Conservation (phyloP, 306 rosid species). For the Vigna radiata region DNA sequence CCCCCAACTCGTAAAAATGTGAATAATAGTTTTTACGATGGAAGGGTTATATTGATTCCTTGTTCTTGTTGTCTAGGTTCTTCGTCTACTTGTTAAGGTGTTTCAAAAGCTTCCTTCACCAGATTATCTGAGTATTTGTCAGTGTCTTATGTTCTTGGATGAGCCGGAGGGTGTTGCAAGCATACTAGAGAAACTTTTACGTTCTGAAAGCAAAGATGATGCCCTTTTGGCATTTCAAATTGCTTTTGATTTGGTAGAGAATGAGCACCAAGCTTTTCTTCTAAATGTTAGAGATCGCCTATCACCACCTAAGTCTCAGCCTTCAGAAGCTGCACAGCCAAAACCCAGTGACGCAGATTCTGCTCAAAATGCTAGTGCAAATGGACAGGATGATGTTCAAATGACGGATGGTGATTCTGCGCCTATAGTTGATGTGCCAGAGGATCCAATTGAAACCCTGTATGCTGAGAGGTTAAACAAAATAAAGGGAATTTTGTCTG, state of each 20-base stretch:
- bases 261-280: slow-evolving; percentile 97
- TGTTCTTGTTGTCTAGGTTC: slow-evolving; percentile 63
- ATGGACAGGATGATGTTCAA: slow-evolving; percentile 75
- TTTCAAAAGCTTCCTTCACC: slow-evolving; percentile 94
- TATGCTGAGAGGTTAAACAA: slow-evolving; percentile 84
- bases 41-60: slow-evolving; percentile 35
- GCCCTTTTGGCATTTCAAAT: slow-evolving; percentile 94
- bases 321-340: slow-evolving; percentile 62
- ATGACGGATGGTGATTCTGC: slow-evolving; percentile 74
- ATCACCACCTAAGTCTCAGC: slow-evolving; percentile 65
- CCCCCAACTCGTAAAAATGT: slow-evolving; percentile 4
- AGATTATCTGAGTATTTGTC: slow-evolving; percentile 95
- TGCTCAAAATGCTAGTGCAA: slow-evolving; percentile 60
- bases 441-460: slow-evolving; percentile 79
- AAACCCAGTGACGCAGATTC: slow-evolving; percentile 59
- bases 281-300: slow-evolving; percentile 83
- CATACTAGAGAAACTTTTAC: slow-evolving; percentile 87
- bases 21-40: neutral
- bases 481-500: slow-evolving; percentile 91
- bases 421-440: slow-evolving; percentile 53
- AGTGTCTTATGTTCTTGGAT: slow-evolving; percentile 96
- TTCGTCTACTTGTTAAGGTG: slow-evolving; percentile 92
- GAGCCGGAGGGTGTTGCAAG: slow-evolving; percentile 91
- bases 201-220: slow-evolving; percentile 89
- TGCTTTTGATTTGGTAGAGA: slow-evolving; percentile 95